Percentiles rank a stretch among this genome's conserved stretches.
Conservation (phyloP, 2,329 filamentous ascomycete species). For the Cladophialophora psammophila region DNA sequence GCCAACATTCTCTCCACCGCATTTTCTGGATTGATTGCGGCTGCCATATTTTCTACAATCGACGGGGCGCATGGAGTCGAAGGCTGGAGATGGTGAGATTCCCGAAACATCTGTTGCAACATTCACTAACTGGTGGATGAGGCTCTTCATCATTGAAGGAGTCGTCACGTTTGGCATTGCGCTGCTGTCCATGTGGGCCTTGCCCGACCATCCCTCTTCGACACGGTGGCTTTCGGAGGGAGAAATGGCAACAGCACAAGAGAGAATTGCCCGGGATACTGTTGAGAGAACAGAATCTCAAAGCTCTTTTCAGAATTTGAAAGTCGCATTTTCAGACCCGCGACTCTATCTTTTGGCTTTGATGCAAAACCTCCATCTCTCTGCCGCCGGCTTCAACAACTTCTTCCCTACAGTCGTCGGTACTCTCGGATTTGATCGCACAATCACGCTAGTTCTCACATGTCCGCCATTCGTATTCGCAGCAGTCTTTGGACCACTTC, state of each 20-base stretch:
- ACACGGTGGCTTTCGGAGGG: constrained; percentile 43
- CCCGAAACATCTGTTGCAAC: too few species aligned
- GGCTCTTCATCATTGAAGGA: constrained; percentile 65
- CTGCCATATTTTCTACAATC: constrained; percentile 67
- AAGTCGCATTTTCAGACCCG: constrained; percentile 39
- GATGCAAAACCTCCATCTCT: constrained; percentile 57
- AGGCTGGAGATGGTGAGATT: constrained; percentile 63
- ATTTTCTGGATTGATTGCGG: constrained; percentile 66
- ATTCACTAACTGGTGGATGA: neutral
- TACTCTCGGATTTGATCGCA: constrained; percentile 57
- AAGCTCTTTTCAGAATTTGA: constrained; percentile 12
- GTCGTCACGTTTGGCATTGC: constrained; percentile 54
- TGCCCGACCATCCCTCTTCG: constrained; percentile 52
- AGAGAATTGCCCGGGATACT: constrained; percentile 41
- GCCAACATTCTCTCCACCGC: constrained; percentile 67
- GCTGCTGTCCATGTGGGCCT: constrained; percentile 49
- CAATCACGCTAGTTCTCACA: constrained; percentile 60
- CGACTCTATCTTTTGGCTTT: constrained; percentile 54
- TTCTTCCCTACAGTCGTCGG: constrained; percentile 57
- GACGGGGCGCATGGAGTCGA: constrained; percentile 61
- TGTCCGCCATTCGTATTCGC: constrained; percentile 46
- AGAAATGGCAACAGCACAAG: constrained; percentile 52
- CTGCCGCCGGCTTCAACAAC: constrained; percentile 54
- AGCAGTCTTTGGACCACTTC: constrained; percentile 32
- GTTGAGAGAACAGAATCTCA: constrained; percentile 3